phyloP scores from a whole-genome alignment of 1,284 basidiomycete species.

The Trichosporon coremiiforme region DNA sequence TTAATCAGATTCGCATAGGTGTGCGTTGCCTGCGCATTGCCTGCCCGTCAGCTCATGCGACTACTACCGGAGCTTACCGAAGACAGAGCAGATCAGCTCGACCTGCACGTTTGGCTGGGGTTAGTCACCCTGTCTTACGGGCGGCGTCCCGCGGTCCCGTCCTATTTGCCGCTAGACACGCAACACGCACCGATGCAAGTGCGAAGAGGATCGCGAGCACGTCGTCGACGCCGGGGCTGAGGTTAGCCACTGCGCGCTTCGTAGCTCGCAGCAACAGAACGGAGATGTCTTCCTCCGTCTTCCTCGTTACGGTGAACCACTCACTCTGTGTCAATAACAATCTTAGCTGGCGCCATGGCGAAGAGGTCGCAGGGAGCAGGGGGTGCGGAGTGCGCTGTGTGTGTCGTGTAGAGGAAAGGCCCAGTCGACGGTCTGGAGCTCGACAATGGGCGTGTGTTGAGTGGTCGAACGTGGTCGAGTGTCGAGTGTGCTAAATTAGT shows the following conservation, averaged over 20 bases:
- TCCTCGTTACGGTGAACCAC: not conserved
- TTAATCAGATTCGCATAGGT: conserved; percentile 70
- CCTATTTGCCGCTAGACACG: conserved; percentile 25
- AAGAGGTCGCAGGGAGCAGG: not conserved
- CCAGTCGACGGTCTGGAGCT: not conserved
- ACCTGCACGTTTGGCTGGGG: conserved; percentile 65
- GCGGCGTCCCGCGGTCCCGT: not conserved
- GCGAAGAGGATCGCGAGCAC: conserved; percentile 66
- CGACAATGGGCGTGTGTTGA: not conserved
- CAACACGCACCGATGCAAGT: conserved; percentile 40
- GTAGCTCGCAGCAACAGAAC: not conserved
- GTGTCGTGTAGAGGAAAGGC: not conserved
- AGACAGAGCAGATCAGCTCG: conserved; percentile 70
- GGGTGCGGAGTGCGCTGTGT: not conserved
- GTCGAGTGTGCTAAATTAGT: not conserved
- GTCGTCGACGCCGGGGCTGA: conserved; percentile 77
- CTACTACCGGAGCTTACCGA: conserved; percentile 63
- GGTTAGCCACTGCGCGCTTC: not conserved
- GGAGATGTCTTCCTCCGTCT: no score
- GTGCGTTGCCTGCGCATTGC: conserved; percentile 67
- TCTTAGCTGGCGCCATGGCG: conserved; percentile 42
- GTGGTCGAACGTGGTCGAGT: not conserved
- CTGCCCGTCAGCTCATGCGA: conserved; percentile 51
- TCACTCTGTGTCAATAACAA: conserved; percentile 55
- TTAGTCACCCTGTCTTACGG: not conserved